Evolutionary conservation across 148 eudicot genomes (phyloP).

Genomic region (Oxyria digyna): DNA sequence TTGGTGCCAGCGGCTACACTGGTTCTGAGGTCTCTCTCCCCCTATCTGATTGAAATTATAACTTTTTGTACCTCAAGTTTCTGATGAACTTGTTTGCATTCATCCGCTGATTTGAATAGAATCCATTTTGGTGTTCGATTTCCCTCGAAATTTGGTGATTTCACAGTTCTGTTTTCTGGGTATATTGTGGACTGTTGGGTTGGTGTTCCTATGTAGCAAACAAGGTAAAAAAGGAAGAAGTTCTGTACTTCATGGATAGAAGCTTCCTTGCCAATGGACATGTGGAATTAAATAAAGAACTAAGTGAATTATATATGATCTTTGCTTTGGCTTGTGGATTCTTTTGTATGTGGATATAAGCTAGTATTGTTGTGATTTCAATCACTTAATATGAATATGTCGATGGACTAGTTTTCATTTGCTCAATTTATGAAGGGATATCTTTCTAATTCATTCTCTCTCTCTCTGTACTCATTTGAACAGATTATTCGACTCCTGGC

Average conservation of each 20-base stretch:
- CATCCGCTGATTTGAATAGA: background rate
- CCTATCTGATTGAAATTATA: background rate
- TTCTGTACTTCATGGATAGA: background rate
- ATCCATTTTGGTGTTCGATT: background rate
- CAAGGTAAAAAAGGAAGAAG: background rate
- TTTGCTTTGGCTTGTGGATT: background rate
- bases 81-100: slow-evolving; percentile 1
- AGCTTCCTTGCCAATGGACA: background rate
- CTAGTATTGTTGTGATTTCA: background rate
- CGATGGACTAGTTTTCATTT: background rate
- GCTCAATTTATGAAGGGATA: background rate
- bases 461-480: slow-evolving; percentile 3
- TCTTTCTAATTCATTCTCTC: background rate
- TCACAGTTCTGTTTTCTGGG: background rate
- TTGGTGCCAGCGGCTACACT: slow-evolving; percentile 98
- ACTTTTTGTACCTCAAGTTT: background rate
- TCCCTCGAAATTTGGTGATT: background rate
- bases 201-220: background rate
- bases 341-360: background rate
- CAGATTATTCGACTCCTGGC: slow-evolving; percentile 82
- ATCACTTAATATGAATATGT: background rate
- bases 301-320: background rate
- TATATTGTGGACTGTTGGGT: background rate
- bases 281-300: background rate
- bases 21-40: slow-evolving; percentile 60